Percentiles rank a stretch among this genome's conserved stretches.
phyloP scores from a whole-genome alignment of 345 rosid genomes.

The Excoecaria agallocha region DNA sequence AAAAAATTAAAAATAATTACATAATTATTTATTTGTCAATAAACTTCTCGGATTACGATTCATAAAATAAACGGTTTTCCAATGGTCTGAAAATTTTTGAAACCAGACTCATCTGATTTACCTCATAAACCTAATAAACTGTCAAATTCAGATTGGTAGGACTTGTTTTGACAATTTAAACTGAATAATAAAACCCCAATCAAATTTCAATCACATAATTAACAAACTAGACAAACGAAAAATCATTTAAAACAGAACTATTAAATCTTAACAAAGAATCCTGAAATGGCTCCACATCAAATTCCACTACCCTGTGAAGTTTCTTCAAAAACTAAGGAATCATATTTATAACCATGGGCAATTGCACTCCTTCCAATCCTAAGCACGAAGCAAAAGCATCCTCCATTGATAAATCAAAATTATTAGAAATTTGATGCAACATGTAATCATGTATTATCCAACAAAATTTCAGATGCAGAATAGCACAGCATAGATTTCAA shows the following conservation, averaged over 20 bases:
- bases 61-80: too few species aligned
- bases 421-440: neutral
- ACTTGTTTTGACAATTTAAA: too few species aligned
- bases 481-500: too few species aligned
- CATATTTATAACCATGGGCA: neutral
- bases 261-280: neutral
- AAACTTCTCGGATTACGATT: too few species aligned
- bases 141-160: too few species aligned
- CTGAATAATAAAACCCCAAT: neutral
- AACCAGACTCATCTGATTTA: neutral
- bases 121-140: too few species aligned
- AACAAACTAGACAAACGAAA: neutral
- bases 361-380: neutral
- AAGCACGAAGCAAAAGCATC: neutral
- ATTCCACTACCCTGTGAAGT: neutral
- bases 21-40: too few species aligned
- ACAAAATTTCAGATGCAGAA: neutral
- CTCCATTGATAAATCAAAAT: neutral
- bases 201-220: neutral
- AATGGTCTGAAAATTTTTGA: slow-evolving; percentile 8
- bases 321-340: too few species aligned
- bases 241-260: neutral
- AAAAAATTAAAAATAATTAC: too few species aligned
- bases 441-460: neutral
- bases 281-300: neutral